phyloP scores from a whole-genome alignment of 108 stramenopile species.

The Skeletonema marinoi region DNA sequence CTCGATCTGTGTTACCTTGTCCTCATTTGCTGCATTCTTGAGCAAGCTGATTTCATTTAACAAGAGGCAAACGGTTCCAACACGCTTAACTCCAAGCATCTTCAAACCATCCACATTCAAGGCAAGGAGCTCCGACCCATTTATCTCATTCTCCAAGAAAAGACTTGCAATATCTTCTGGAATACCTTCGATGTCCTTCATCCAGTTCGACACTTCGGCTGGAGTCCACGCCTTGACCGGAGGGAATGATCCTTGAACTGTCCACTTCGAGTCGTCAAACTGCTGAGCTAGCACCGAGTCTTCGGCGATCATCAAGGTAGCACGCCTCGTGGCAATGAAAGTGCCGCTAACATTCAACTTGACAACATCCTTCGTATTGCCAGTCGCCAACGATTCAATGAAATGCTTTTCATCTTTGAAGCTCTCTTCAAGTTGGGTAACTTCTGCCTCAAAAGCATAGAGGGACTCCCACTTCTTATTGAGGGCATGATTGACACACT shows the following conservation, averaged over 20 bases:
- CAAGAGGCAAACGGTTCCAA: background rate
- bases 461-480: background rate
- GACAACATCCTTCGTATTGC: constrained; percentile 1
- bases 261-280: background rate
- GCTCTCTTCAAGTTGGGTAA: background rate
- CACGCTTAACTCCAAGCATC: background rate
- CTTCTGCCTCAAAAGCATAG: background rate
- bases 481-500: background rate
- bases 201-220: background rate
- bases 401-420: background rate
- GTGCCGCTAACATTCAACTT: background rate
- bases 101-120: background rate
- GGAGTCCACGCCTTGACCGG: background rate
- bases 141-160: background rate
- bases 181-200: background rate
- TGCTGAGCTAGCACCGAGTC: constrained; percentile 5
- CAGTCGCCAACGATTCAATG: background rate
- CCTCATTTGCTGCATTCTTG: background rate
- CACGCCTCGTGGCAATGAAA: background rate
- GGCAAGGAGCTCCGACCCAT: background rate
- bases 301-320: background rate
- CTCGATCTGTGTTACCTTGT: background rate
- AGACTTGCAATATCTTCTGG: background rate
- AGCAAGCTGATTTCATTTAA: background rate
- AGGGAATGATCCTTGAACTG: background rate